A percentile compares a stretch with the other conserved stretches of the same genome.
Conservation (phyloP, 176 grass and related monocot species). For the Raddia distichophylla region DNA sequence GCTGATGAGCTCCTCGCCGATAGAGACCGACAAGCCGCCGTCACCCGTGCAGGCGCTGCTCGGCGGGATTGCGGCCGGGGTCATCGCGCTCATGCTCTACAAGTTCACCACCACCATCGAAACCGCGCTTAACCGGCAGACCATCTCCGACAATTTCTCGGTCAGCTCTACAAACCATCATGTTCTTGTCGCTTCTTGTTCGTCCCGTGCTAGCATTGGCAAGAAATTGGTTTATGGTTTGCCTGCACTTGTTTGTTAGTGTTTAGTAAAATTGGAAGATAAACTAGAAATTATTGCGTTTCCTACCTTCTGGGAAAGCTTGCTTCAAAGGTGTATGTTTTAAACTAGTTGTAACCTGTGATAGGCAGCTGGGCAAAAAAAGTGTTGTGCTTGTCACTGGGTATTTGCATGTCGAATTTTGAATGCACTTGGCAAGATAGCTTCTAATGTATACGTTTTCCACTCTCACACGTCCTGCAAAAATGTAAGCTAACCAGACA, state of each 20-base stretch:
- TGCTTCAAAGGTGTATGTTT: neutral
- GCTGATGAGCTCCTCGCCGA: conserved; percentile 47
- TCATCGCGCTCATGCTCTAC: conserved; percentile 81
- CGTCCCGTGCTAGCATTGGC: neutral
- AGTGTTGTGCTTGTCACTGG: neutral
- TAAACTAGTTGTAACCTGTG: neutral
- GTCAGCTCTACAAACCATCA: conserved; percentile 41
- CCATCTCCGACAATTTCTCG: conserved; percentile 86
- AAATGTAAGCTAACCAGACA: neutral
- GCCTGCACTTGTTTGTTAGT: neutral
- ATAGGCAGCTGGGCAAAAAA: neutral
- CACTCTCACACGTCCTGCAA: neutral
- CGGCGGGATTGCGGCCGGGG: conserved; percentile 76
- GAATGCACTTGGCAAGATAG: neutral
- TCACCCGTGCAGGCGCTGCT: conserved; percentile 76
- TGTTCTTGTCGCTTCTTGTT: conserved; percentile 20
- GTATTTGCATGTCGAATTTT: neutral
- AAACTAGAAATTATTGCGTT: neutral
- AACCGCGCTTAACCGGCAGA: conserved; percentile 73
- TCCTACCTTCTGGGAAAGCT: neutral
- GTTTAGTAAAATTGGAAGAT: neutral
- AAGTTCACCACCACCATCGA: conserved; percentile 88
- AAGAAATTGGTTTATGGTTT: neutral
- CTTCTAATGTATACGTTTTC: neutral
- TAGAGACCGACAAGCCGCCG: conserved; percentile 59